Evolutionary conservation across 2,329 filamentous ascomycete species (phyloP).

Genomic region (Claviceps cyperi): DNA sequence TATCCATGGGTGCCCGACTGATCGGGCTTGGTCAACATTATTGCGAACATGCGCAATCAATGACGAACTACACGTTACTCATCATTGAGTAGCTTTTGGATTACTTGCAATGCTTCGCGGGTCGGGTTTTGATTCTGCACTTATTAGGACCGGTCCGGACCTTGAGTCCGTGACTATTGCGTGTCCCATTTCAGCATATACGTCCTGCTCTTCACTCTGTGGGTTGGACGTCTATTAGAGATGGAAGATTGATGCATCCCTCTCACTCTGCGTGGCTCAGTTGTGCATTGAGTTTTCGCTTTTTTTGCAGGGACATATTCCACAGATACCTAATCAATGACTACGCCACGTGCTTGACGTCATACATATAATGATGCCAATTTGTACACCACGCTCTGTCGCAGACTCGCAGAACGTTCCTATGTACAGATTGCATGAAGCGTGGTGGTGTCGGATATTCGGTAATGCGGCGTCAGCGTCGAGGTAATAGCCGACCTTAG

Average conservation of each 20-base stretch:
- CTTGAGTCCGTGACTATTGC: too few species aligned
- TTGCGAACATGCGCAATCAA: not conserved
- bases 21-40: not conserved
- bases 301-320: constrained; percentile 33
- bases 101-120: not conserved
- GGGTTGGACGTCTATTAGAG: constrained; percentile 39
- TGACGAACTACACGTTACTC: not conserved
- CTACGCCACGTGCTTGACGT: too few species aligned
- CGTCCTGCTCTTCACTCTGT: constrained; percentile 34
- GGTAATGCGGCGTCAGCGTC: too few species aligned
- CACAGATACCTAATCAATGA: not conserved
- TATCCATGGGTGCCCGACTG: not conserved
- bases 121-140: too few species aligned
- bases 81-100: not conserved
- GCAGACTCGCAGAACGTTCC: too few species aligned
- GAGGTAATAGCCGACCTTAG: too few species aligned
- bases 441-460: too few species aligned
- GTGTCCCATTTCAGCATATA: constrained; percentile 37
- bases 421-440: too few species aligned
- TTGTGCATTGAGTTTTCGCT: constrained; percentile 30
- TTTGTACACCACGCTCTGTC: too few species aligned
- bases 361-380: too few species aligned
- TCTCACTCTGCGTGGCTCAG: constrained; percentile 36
- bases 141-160: too few species aligned
- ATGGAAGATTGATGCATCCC: constrained; percentile 37